These are phyloP conservation scores for Heterobasidion annosum DNA, from an alignment of 1,284 basidiomycete species.

Conservation along the genomic window DNA sequence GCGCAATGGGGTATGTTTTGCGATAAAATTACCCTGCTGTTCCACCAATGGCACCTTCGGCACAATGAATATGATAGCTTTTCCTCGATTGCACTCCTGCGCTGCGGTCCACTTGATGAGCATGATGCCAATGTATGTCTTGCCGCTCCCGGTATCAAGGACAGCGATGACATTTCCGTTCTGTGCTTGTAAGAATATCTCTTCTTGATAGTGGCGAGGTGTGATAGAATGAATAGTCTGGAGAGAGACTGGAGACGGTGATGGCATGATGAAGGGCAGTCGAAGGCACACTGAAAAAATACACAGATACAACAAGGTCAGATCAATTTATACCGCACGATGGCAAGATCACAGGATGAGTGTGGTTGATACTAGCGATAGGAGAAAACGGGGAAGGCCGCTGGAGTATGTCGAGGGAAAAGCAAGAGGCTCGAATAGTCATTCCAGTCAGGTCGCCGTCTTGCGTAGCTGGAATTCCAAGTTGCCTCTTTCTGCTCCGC, in stretches of 20 bases:
- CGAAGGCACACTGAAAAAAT: too few relatives aligned
- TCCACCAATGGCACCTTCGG: conserved; percentile 77
- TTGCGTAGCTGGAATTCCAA: background rate
- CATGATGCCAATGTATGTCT: conserved; percentile 75
- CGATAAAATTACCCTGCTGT: conserved; percentile 68
- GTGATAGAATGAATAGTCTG: conserved; percentile 16
- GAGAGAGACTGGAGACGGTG: background rate
- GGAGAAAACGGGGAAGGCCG: background rate
- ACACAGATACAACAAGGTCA: too few relatives aligned
- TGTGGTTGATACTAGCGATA: background rate
- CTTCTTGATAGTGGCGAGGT: conserved; percentile 59
- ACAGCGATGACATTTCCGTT: conserved; percentile 70
- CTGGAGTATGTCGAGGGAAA: too few relatives aligned
- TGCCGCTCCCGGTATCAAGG: conserved; percentile 71
- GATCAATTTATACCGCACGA: background rate
- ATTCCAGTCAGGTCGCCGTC: background rate
- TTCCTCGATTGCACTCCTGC: conserved; percentile 34
- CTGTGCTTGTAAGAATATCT: conserved; percentile 67
- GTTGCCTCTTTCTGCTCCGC: background rate
- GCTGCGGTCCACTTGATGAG: conserved; percentile 68
- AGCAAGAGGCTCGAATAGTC: background rate
- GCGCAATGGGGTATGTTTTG: conserved; percentile 47
- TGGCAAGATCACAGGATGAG: background rate
- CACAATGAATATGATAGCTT: conserved; percentile 65
- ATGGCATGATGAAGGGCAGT: background rate